These are phyloP conservation scores for Fraxinus dipetala DNA, from an alignment of 305 asterid species.

Conservation along the genomic window DNA sequence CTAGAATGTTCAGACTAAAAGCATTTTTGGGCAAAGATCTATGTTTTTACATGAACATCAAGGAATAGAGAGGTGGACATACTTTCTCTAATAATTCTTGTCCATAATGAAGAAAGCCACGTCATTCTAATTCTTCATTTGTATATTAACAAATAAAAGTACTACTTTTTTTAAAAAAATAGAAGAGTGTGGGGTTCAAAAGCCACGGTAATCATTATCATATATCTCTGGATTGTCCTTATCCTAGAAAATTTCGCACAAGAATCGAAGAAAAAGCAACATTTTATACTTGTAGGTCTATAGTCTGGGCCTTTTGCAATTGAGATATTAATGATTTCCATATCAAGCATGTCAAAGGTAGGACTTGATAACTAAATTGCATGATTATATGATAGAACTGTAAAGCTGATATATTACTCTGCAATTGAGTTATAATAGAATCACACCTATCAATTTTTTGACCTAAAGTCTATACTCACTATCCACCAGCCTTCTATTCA, in stretches of 20 bases:
- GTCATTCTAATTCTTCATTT: background rate
- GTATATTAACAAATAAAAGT: background rate
- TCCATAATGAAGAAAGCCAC: background rate
- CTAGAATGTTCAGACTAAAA: background rate
- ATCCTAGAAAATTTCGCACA: background rate
- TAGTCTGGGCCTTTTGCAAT: background rate
- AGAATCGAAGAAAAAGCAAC: background rate
- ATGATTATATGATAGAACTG: background rate
- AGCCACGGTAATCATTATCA: background rate
- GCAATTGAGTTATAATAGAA: background rate
- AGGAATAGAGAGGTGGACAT: background rate
- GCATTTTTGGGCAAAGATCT: background rate
- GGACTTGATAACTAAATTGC: background rate
- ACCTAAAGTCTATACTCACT: background rate
- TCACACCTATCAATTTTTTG: background rate
- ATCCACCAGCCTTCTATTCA: background rate
- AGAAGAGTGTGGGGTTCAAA: background rate
- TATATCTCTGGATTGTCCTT: background rate
- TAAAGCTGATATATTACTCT: background rate
- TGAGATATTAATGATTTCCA: background rate
- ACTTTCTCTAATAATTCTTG: background rate
- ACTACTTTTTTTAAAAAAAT: background rate
- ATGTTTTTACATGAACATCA: background rate
- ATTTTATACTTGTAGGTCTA: background rate
- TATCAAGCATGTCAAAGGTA: background rate